phyloP scores from a whole-genome alignment of 2,329 filamentous ascomycete genomes.

The Cladobotryum mycophilum region DNA sequence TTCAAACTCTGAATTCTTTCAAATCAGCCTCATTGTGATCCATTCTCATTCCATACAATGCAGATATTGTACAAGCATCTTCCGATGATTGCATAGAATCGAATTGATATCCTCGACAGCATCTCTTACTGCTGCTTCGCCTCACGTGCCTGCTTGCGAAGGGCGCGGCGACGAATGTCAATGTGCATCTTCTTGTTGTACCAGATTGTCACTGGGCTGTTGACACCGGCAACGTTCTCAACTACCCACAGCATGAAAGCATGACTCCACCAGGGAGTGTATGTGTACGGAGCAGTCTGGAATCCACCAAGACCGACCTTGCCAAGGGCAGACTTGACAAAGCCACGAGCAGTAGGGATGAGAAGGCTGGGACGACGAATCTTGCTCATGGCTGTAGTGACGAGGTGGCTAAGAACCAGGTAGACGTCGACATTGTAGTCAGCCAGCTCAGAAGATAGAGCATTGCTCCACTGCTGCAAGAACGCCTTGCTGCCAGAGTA shows the following conservation, averaged over 20 bases:
- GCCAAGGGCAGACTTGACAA: slow-evolving; percentile 69
- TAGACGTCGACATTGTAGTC: slow-evolving; percentile 81
- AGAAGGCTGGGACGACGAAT: slow-evolving; percentile 70
- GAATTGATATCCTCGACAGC: no score
- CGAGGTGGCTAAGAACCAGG: slow-evolving; percentile 83
- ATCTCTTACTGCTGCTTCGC: slow-evolving; percentile 55
- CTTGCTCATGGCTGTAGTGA: slow-evolving; percentile 97
- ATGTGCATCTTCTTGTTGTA: slow-evolving; percentile 66
- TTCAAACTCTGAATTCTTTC: no score
- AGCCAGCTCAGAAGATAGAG: slow-evolving; percentile 76
- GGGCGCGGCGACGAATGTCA: slow-evolving; percentile 72
- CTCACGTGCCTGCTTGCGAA: slow-evolving; percentile 78
- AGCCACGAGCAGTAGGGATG: slow-evolving; percentile 74
- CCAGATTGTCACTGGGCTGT: slow-evolving; percentile 39
- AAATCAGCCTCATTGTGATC: no score
- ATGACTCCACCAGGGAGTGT: slow-evolving; percentile 91
- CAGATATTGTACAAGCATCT: no score
- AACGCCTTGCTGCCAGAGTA: slow-evolving; percentile 98
- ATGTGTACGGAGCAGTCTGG: slow-evolving; percentile 73
- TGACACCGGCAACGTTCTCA: slow-evolving; percentile 49
- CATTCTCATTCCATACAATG: no score
- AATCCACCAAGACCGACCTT: slow-evolving; percentile 80
- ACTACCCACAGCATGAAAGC: slow-evolving; percentile 81
- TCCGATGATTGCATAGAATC: no score
- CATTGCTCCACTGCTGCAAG: slow-evolving; percentile 90